Percentiles rank a stretch among this genome's conserved stretches.
Evolutionary conservation across 2,329 filamentous ascomycete species (phyloP).

Genomic region (Coniochaeta hoffmannii): DNA sequence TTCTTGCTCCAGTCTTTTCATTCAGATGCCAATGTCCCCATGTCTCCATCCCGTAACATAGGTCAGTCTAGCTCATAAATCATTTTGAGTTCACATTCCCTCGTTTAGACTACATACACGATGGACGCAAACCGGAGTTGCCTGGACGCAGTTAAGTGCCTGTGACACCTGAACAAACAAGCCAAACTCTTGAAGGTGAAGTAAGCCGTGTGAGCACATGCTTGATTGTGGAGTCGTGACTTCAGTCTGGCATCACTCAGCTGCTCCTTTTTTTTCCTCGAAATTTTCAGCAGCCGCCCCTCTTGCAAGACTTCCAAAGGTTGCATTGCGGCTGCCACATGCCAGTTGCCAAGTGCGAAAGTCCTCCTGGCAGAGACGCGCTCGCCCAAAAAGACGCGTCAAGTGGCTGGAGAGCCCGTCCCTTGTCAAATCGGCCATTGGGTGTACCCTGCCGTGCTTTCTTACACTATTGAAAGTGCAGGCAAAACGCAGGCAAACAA

Average conservation of each 20-base stretch:
- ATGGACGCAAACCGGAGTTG: no score
- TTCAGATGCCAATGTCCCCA: not conserved
- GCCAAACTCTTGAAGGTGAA: no score
- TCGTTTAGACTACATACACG: no score
- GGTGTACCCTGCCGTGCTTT: no score
- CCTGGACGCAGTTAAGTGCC: no score
- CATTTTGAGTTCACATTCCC: no score
- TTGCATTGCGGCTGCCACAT: not conserved
- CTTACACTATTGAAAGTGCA: not conserved
- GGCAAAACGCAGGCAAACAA: not conserved
- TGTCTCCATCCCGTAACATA: not conserved
- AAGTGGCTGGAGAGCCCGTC: not conserved
- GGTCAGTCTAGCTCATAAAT: no score
- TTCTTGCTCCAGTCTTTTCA: not conserved
- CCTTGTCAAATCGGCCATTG: not conserved
- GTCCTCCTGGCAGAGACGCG: not conserved
- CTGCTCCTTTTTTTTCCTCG: not conserved
- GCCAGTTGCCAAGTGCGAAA: not conserved
- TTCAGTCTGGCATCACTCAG: slow-evolving; percentile 2
- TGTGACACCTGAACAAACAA: no score
- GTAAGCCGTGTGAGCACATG: not conserved
- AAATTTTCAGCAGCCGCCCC: not conserved
- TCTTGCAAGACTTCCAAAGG: not conserved
- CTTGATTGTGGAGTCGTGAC: slow-evolving; percentile 1
- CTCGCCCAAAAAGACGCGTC: not conserved